These are phyloP conservation scores for Chlorella vulgaris DNA, from an alignment of 139 green algal genomes.

Conservation along the genomic window DNA sequence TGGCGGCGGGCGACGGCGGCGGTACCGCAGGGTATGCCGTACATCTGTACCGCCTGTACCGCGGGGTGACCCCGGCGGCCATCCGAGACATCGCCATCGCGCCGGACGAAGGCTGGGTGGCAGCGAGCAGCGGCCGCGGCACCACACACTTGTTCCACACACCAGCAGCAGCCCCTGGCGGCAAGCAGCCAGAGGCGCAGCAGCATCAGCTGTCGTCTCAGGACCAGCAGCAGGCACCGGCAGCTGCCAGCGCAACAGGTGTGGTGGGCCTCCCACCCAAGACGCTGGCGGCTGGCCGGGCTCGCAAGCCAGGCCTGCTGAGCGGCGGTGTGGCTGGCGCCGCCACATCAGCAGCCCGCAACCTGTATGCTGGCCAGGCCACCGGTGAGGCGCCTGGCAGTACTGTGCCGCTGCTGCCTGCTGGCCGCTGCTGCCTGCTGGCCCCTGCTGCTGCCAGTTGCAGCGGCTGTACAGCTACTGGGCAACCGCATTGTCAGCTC, in stretches of 20 bases:
- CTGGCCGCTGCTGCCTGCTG: not conserved
- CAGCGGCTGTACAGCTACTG: too few species aligned
- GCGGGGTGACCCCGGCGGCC: constrained; percentile 71
- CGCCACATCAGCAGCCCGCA: constrained; percentile 37
- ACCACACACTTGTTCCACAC: constrained; percentile 65
- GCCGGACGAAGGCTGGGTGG: constrained; percentile 53
- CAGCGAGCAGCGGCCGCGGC: constrained; percentile 49
- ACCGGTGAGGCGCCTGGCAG: too few species aligned
- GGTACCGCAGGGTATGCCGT: not conserved
- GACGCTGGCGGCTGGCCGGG: constrained; percentile 9
- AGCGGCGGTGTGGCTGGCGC: constrained; percentile 40
- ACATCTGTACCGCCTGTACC: constrained; percentile 56
- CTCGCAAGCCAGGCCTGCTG: constrained; percentile 27
- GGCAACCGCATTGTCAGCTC: too few species aligned
- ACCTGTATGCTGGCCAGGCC: constrained; percentile 34
- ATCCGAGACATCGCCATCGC: constrained; percentile 64
- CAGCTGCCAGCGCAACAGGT: constrained; percentile 8
- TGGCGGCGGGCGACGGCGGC: not conserved
- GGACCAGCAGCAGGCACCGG: not conserved
- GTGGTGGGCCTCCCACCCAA: constrained; percentile 13
- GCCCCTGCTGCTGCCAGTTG: too few species aligned
- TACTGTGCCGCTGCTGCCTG: not conserved
- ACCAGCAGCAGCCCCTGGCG: constrained; percentile 21
- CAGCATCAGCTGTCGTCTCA: not conserved
- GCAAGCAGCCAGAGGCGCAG: not conserved